Base-by-base conservation (phyloP, 441 rosid species). In the Populus hybrid region DNA sequence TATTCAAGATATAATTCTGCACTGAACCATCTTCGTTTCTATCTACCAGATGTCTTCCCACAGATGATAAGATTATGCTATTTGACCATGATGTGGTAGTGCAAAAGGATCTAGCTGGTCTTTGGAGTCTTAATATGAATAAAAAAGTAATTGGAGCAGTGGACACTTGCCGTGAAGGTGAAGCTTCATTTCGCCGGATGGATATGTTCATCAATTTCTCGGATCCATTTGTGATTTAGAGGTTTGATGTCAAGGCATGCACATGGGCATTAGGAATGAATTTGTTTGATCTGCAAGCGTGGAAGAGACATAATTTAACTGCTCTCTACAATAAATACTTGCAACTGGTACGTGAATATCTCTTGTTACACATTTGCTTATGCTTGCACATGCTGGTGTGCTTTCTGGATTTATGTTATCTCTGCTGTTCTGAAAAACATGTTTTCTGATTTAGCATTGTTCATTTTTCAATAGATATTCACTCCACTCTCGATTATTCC, bases 201-300 rank as follows among this genome's bases (percentile, higher is more conserved):
- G 87, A 85, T 80, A 81, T 72, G 88, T 82, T 89, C 42, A 78
- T 95, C 38, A 86, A 95, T 84, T 90, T 95, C 85, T 87, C 95
- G 72, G 93, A 93, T 81, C 85, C 88, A 69, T 89, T 85, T 81
- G 86, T 92, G 72, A 82, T 87, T 14, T 77, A 83, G 84, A 89
- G 89, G 81, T 90, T 93, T 82, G 81, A 84, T 79, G 80, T 84
- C 46, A 81, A 82, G 74, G 81, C 94, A 74, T 91, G 98, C 89
- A 89, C 97, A 5, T 95, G 99, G 99, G 97, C 94, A 5, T 93
- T 90, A 75, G 99, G 99, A 28, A 85, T 93, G 98, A 91, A 95
- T 87, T 80, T 95, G 83, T 82, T 95, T 86, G 93, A 90, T 84
- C 88, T 93, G 75, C 75, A 77, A 73, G 88, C 89, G 81, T 93